Base-by-base conservation (phyloP, 805 yeast species). In the Suhomyces canberraensis region DNA sequence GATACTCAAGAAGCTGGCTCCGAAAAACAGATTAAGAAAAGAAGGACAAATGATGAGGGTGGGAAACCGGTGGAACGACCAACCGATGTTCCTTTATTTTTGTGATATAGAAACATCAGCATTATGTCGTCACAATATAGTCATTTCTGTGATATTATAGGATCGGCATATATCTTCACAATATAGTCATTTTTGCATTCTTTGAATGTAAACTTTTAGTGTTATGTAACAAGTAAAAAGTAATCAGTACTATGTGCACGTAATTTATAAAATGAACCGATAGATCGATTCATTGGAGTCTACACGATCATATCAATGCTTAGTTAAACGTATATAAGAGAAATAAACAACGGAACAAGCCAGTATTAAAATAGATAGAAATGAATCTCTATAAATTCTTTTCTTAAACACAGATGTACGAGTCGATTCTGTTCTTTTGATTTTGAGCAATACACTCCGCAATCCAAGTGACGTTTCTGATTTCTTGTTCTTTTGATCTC, bases 401-500 rank as follows among this genome's bases (percentile, higher is more conserved):
- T 68, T 89, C 11, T 31, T 81, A 88, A 27, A 91, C 96, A 29
- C 95, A 71, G 42, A 95, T 89, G 60, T 89, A 95, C 61, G 86
- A 87, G 52, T 84, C 81, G 48, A 93, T 87, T 61, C 96, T 79
- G 58, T 87, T 95, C 69, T 89, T 87, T 73, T 93, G 99, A 60
- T 89, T 90, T 64, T 95, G 98, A 21, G 98, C 96, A 68, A 93
- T 93, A 71, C 99, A 93, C 69, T 93, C 99, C 33, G 98, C 96
- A 39, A 93, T 91, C 99, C 99, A 93, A n/a, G 98, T 88, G 48
- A 93, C 84, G 61, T 93, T 93, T 64, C 98, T 78, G 41, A 95
- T 79, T 64, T 93, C 99, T 66, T 95, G 98, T 64, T 93, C 98
- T 56, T 84, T 85, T 13, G 96, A 83, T 64, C 88, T 84, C 57